phyloP scores from a whole-genome alignment of 1,284 basidiomycete species.

The Coriolopsis trogii region DNA sequence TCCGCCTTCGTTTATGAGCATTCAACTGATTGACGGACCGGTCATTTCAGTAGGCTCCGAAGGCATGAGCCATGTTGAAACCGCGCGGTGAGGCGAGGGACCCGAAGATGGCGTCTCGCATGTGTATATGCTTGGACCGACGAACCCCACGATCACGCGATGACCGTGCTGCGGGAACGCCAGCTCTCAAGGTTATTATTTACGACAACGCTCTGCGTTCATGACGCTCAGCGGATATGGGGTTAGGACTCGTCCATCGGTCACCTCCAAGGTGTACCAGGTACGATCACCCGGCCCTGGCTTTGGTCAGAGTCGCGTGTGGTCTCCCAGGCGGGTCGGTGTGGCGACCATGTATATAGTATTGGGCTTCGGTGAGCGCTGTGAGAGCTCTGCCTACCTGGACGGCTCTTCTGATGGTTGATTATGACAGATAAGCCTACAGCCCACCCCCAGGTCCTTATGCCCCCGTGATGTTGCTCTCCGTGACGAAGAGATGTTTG shows the following conservation, averaged over 20 bases:
- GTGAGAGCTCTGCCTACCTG: not conserved
- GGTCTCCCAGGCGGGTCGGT: constrained; percentile 12
- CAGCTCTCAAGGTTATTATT: constrained; percentile 3
- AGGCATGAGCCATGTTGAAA: constrained; percentile 14
- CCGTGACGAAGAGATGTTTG: not conserved
- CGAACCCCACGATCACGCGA: constrained; percentile 8
- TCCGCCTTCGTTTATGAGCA: not conserved
- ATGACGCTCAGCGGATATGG: not conserved
- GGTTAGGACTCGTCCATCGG: constrained; percentile 6
- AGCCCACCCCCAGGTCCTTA: constrained; percentile 7
- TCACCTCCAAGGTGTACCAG: not conserved
- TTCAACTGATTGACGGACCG: not conserved
- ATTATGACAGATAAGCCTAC: constrained; percentile 3
- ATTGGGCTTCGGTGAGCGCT: constrained; percentile 13
- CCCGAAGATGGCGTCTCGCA: constrained; percentile 14
- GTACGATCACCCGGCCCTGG: not conserved
- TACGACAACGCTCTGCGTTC: not conserved
- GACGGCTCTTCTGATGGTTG: not conserved
- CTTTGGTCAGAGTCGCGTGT: not conserved
- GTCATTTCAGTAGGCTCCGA: constrained; percentile 9
- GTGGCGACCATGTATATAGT: constrained; percentile 25
- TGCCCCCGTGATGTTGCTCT: constrained; percentile 1
- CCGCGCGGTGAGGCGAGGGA: constrained; percentile 14
- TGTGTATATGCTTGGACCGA: constrained; percentile 17
- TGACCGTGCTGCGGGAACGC: constrained; percentile 11